These are phyloP conservation scores for Lupinus albus DNA, from an alignment of 306 rosid species.

Conservation along the genomic window DNA sequence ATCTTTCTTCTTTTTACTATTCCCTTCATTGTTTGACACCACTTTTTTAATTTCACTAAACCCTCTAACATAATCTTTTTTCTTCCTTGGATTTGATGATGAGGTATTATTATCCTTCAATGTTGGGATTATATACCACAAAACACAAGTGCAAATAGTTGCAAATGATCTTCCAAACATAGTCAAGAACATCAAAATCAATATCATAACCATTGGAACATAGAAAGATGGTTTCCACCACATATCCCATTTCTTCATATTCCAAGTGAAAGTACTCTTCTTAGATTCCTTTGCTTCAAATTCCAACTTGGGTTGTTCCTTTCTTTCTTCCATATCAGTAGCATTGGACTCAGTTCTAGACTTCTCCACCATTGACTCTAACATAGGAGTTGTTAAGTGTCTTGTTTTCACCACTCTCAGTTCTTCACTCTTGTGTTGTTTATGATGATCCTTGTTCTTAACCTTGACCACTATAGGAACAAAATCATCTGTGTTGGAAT, in stretches of 20 bases:
- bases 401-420: conserved; percentile 38
- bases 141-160: conserved; percentile 57
- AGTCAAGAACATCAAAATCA: conserved; percentile 58
- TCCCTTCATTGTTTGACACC: conserved; percentile 9
- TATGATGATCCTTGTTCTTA: conserved; percentile 53
- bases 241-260: conserved; percentile 28
- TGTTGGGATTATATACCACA: conserved; percentile 67
- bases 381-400: conserved; percentile 5
- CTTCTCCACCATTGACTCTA: conserved; percentile 24
- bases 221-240: conserved; percentile 59
- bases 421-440: conserved; percentile 46
- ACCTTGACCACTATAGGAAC: conserved; percentile 79
- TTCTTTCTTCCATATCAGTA: conserved; percentile 34
- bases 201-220: conserved; percentile 52
- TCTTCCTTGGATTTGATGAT: conserved; percentile 32
- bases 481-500: conserved; percentile 61
- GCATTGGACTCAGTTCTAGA: conserved; percentile 15
- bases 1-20: conserved; percentile 41
- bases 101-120: conserved; percentile 43
- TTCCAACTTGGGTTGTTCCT: conserved; percentile 22
- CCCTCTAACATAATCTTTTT: conserved; percentile 44
- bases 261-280: conserved; percentile 40
- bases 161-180: conserved; percentile 68
- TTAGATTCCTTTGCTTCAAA: conserved; percentile 4
- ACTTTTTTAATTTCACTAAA: conserved; percentile 45